A percentile compares a stretch with the other conserved stretches of the same genome.
Evolutionary conservation across 1,284 basidiomycete species (phyloP).

Genomic region (Psilocybe mexicana): DNA sequence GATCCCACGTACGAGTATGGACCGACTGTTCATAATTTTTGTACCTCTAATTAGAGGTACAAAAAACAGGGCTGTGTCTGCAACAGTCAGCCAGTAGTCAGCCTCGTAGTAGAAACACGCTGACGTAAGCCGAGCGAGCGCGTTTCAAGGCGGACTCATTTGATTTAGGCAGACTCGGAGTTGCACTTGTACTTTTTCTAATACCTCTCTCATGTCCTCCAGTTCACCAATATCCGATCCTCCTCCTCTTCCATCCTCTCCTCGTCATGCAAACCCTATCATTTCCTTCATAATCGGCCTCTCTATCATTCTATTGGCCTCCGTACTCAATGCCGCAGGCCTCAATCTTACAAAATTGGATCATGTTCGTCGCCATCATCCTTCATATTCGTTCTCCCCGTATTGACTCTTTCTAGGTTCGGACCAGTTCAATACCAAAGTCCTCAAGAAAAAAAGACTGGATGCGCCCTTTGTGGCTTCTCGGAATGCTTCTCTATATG

Average conservation of each 20-base stretch:
- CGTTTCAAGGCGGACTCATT: not conserved
- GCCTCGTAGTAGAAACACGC: not conserved
- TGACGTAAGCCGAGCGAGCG: not conserved
- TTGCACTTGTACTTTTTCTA: not conserved
- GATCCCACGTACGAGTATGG: too few relatives aligned
- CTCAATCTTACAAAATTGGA: constrained; percentile 84
- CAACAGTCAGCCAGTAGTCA: not conserved
- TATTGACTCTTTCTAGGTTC: constrained; percentile 45
- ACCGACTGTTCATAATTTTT: too few relatives aligned
- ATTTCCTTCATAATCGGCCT: constrained; percentile 81
- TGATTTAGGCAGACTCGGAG: not conserved
- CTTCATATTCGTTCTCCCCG: constrained; percentile 3
- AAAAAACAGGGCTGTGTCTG: too few relatives aligned
- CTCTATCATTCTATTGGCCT: constrained; percentile 74
- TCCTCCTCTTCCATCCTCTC: constrained; percentile 8
- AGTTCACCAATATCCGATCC: constrained; percentile 5
- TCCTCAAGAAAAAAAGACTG: constrained; percentile 67
- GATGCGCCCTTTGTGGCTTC: constrained; percentile 78
- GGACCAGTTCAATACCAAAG: constrained; percentile 72
- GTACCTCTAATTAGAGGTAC: too few relatives aligned
- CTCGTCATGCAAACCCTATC: constrained; percentile 50
- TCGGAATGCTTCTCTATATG: constrained; percentile 84
- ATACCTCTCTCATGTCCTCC: constrained; percentile 1
- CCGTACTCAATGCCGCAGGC: constrained; percentile 82
- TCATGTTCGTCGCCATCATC: constrained; percentile 51